Base-by-base conservation (phyloP, 805 yeast species). In the Metschnikowia anglica region DNA sequence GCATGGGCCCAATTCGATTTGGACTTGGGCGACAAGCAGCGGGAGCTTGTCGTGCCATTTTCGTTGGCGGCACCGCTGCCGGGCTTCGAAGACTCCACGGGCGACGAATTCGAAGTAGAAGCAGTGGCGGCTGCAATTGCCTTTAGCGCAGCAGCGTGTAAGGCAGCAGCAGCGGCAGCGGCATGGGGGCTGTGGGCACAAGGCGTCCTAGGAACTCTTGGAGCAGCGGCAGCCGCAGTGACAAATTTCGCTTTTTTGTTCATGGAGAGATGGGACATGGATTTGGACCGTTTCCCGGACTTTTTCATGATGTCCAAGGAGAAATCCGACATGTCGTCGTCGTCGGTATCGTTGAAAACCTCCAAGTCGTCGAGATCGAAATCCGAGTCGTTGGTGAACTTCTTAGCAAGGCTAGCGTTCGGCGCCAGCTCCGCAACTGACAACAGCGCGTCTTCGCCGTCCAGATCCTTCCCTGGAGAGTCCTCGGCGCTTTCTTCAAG, bases 211-310 rank as follows among this genome's bases (percentile, higher is more conserved):
- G 88, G 83, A 9, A 84, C 77, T 55, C 91, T 72, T 44, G 93
- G 93, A 25, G 91, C 87, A 19, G 88, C 88, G 10, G 89, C 89
- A 17, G 91, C 91, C 15, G 88, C 88, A 3, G 56, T 51, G 11
- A 91, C 84, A 34, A 83, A 59, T 44, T 62, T 56, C 53, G 70
- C 70, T 59, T 75, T 77, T 60, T 81, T 80, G 47, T 70, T 65
- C 27, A 52, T 35, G 35, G 75, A 69, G 42, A 80, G 62, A 53
- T 76, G 79, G 27, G 83, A 77, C 79, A 79, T 72, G 12, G 86
- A 81, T 58, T 81, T 81, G 11, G 87, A 80, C 53, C 88, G 69
- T 57, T 81, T 76, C 46, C 72, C 76, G 52, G 64, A 63, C 48
- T 65, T 78, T 43, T 70, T 57, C 61, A 71, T 49, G 51, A 74